A percentile compares a stretch with the other conserved stretches of the same genome.
phyloP scores from a whole-genome alignment of 345 rosid genomes.

The Dovyalis caffra region DNA sequence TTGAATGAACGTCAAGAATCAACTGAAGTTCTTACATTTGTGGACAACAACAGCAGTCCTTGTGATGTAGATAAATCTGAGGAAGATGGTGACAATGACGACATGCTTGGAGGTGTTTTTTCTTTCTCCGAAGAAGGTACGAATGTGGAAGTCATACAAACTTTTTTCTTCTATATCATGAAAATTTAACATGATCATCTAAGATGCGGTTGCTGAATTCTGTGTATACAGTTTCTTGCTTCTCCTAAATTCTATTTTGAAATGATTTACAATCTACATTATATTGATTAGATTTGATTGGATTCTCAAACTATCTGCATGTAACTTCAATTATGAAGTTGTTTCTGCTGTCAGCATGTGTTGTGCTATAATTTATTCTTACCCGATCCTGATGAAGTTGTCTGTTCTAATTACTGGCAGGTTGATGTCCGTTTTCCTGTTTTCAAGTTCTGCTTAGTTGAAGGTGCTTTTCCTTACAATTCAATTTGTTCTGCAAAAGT shows the following conservation, averaged over 20 bases:
- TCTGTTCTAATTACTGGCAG: conserved; percentile 33
- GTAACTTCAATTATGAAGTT: not conserved
- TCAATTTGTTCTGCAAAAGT: conserved; percentile 6
- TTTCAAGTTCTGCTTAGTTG: conserved; percentile 7
- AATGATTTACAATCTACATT: not conserved
- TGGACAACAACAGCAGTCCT: conserved; percentile 46
- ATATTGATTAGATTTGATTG: not conserved
- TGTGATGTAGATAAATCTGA: conserved; percentile 60
- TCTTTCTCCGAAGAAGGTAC: conserved; percentile 94
- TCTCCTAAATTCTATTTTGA: not conserved
- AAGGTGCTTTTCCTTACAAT: conserved; percentile 5
- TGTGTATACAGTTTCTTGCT: not conserved
- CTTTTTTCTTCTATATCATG: not conserved
- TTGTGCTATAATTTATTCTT: not conserved
- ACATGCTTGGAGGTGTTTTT: conserved; percentile 89
- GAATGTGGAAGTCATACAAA: not conserved
- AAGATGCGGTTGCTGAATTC: conserved; percentile 14
- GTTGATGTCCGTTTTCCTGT: conserved; percentile 34
- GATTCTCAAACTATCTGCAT: not conserved
- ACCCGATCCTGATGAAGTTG: not conserved
- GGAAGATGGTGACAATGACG: conserved; percentile 73
- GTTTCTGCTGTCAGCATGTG: not conserved
- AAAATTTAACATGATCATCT: not conserved
- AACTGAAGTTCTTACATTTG: conserved; percentile 38
- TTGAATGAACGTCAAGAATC: conserved; percentile 32